phyloP scores from a whole-genome alignment of 495 filamentous ascomycete species.

The Hypoxylon lenormandii region DNA sequence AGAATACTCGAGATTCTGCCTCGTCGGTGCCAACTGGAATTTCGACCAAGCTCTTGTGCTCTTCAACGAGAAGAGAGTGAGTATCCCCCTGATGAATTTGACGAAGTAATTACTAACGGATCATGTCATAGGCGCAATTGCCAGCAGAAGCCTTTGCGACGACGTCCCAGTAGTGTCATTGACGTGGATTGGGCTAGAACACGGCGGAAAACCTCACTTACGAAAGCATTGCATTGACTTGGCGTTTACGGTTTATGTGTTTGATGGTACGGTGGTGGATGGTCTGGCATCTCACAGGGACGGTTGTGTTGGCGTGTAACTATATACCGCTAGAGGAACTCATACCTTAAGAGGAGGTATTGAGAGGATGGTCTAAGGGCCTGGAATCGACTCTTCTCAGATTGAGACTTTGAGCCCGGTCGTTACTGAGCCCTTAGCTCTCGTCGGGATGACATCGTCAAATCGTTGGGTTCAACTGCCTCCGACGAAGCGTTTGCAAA shows the following conservation, averaged over 20 bases:
- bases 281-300: conserved; percentile 18
- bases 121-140: conserved; percentile 47
- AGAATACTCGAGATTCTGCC: conserved; percentile 76
- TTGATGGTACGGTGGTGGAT: conserved; percentile 7
- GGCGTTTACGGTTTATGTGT: conserved; percentile 40
- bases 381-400: conserved; percentile 10
- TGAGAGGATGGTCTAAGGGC: conserved; percentile 2
- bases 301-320: conserved; percentile 10
- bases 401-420: conserved; percentile 10
- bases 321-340: conserved; percentile 19
- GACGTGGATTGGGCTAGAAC: background rate
- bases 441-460: conserved; percentile 11
- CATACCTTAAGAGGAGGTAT: conserved; percentile 1
- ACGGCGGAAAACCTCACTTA: conserved; percentile 3
- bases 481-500: conserved; percentile 3
- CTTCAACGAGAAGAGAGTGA: conserved; percentile 70
- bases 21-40: conserved; percentile 78
- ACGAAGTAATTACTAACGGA: conserved; percentile 19
- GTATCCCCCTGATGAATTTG: background rate
- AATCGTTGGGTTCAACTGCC: conserved; percentile 7
- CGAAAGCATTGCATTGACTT: conserved; percentile 33
- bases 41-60: conserved; percentile 73
- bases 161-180: conserved; percentile 18
- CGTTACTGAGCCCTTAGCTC: conserved; percentile 12
- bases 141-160: conserved; percentile 56